Evolutionary conservation across 306 rosid species (phyloP), one percentile per base, ranked within the genome.

Genomic region (Cotoneaster glaucophyllus): DNA sequence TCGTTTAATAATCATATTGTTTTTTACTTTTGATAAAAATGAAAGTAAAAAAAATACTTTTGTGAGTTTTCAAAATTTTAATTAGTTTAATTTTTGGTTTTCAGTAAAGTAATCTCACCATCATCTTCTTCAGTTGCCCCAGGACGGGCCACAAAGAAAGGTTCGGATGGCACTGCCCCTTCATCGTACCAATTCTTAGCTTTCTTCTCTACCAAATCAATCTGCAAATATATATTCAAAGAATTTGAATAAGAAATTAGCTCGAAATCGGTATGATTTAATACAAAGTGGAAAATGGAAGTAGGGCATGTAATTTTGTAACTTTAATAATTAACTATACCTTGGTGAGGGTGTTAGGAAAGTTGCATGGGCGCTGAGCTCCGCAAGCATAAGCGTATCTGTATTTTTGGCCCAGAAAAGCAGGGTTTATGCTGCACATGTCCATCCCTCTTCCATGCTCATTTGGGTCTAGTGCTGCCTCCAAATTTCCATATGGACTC

Each of bases 331-430:
- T 44, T 32, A 28, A 7, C 39, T 39, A 83, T 26, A 61, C 99
- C 97, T 95, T 95, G 44, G 97, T 92, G 82, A 95, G 89, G 52
- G 96, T 90, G 86, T 95, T 95, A 78, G 99, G 99, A 54, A 92
- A 95, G 75, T 95, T 89, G 88, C 99, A 95, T 53, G 99, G 99
- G 67, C 99, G 91, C 14, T 70, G 71, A n/a, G 99, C 99, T 62
- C 99, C 99, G 85, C 96, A 92, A 41, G 97, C 99, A 74, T 92
- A 95, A 39, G 97, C 91, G 75, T 87, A 95, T 89, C 96, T 85
- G 82, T 95, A 95, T 69, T 87, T 84, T 82, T 77, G 82, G 52
- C 99, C 99, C 75, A 92, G 39, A 73, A 74, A 79, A 5, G 84
- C 80, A 28, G 93, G 99, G 85, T 95, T 92, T 68, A 95, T 84